A percentile compares a stretch with the other conserved stretches of the same genome.
phyloP scores from a whole-genome alignment of 1,284 basidiomycete species.

The Ustilago trichophora region DNA sequence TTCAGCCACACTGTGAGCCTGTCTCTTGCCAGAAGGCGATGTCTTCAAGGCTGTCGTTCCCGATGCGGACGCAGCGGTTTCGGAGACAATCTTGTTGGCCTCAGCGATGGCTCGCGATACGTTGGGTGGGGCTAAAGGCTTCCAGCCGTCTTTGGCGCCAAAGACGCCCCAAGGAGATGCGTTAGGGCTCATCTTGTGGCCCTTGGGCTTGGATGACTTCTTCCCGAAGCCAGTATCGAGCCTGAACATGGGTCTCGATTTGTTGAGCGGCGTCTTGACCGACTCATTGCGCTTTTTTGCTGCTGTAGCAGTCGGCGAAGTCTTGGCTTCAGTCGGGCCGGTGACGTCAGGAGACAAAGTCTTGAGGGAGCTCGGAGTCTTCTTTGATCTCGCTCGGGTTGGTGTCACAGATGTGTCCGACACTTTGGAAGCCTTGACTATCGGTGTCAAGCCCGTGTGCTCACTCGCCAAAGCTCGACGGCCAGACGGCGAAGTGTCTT shows the following conservation, averaged over 20 bases:
- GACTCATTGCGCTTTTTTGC: conserved; percentile 16
- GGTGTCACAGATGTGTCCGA: conserved; percentile 17
- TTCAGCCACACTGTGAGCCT: background rate
- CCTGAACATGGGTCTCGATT: conserved; percentile 42
- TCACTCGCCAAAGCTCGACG: background rate
- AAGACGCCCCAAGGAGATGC: conserved; percentile 44
- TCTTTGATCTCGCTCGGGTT: conserved; percentile 19
- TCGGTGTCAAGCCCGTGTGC: conserved; percentile 40
- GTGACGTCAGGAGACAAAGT: background rate
- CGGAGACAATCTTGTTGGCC: conserved; percentile 25
- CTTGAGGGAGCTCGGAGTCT: conserved; percentile 9
- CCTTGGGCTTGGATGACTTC: conserved; percentile 32
- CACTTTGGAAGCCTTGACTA: conserved; percentile 35
- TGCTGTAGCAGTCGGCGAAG: conserved; percentile 6
- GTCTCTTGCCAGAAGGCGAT: conserved; percentile 21
- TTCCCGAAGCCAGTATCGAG: conserved; percentile 40
- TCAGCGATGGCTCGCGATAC: conserved; percentile 35
- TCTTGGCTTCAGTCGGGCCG: background rate
- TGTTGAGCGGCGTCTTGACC: conserved; percentile 28
- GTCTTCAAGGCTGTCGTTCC: background rate
- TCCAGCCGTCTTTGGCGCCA: conserved; percentile 39
- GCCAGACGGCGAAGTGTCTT: background rate
- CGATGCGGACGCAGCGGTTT: background rate
- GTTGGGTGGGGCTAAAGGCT: conserved; percentile 37
- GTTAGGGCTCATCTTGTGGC: conserved; percentile 36